phyloP scores from a whole-genome alignment of 2,329 filamentous ascomycete species.

The Neopestalotiopsis rosae region DNA sequence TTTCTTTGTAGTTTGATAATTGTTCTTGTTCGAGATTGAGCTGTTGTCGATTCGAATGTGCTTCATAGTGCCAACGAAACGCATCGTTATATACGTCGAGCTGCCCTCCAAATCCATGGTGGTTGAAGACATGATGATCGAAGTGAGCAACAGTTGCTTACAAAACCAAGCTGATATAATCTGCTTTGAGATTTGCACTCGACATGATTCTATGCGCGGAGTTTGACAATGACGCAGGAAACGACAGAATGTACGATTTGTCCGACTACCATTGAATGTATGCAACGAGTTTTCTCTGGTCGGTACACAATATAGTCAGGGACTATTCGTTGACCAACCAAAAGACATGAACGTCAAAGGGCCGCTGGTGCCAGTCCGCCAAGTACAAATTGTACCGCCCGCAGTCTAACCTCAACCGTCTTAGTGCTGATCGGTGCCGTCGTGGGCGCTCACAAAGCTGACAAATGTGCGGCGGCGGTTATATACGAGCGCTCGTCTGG shows the following conservation, averaged over 20 bases:
- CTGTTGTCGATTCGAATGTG: no score
- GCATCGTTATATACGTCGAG: neutral
- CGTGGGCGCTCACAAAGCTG: constrained; percentile 12
- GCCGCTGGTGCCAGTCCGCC: neutral
- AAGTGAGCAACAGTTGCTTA: neutral
- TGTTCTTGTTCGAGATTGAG: neutral
- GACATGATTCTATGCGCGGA: no score
- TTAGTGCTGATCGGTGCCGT: neutral
- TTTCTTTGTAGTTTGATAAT: neutral
- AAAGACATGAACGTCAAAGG: neutral
- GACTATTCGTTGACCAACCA: neutral
- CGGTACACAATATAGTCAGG: no score
- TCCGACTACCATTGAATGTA: no score
- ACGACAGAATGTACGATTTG: no score
- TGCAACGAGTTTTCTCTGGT: no score
- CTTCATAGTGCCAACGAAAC: neutral
- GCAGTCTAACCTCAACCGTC: neutral
- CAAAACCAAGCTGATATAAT: neutral
- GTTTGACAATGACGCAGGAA: no score
- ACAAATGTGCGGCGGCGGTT: constrained; percentile 7
- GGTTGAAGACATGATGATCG: neutral
- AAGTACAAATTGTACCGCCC: constrained; percentile 15
- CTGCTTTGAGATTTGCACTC: neutral
- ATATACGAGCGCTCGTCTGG: neutral
- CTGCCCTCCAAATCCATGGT: neutral